Percentiles rank a stretch among this genome's conserved stretches.
phyloP scores from a whole-genome alignment of 1,284 basidiomycete species.

The Acaromyces ingoldii region DNA sequence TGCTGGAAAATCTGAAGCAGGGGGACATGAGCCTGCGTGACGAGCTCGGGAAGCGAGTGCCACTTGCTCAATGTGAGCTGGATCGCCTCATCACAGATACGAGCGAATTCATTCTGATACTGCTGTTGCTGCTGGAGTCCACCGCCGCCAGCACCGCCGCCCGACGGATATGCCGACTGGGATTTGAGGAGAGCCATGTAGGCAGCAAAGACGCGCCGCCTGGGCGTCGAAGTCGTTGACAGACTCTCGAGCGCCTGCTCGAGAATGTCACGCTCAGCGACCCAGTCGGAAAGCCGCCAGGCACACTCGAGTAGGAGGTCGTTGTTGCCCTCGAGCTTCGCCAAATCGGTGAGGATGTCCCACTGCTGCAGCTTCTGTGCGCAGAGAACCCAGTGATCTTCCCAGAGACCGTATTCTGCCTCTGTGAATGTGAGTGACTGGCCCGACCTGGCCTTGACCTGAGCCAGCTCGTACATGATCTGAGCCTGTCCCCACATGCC shows the following conservation, averaged over 20 bases:
- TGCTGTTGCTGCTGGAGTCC: slow-evolving; percentile 24
- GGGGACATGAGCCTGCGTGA: slow-evolving; percentile 88
- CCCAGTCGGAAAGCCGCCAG: slow-evolving; percentile 92
- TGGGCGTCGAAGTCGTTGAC: slow-evolving; percentile 81
- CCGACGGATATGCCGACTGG: slow-evolving; percentile 52
- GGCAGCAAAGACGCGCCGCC: slow-evolving; percentile 90
- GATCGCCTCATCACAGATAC: slow-evolving; percentile 90
- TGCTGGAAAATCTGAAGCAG: slow-evolving; percentile 97
- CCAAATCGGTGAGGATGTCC: slow-evolving; percentile 77
- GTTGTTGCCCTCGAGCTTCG: slow-evolving; percentile 81
- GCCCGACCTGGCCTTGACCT: slow-evolving; percentile 76
- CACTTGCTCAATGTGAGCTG: slow-evolving; percentile 95
- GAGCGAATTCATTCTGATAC: slow-evolving; percentile 44
- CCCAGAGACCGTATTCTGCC: slow-evolving; percentile 95
- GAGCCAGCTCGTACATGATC: slow-evolving; percentile 82
- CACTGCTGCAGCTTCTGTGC: slow-evolving; percentile 95
- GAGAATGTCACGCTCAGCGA: slow-evolving; percentile 66
- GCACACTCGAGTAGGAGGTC: slow-evolving; percentile 91
- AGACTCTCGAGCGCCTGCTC: slow-evolving; percentile 80
- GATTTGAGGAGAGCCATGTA: slow-evolving; percentile 74
- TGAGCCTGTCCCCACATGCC: slow-evolving; percentile 95
- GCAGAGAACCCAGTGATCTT: slow-evolving; percentile 97
- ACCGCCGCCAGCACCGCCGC: too few species aligned
- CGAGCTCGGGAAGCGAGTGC: slow-evolving; percentile 76
- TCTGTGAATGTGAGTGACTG: slow-evolving; percentile 87